These are phyloP conservation scores for Kodamaea suecica DNA, from an alignment of 1,139 yeast genomes.

Conservation along the genomic window DNA sequence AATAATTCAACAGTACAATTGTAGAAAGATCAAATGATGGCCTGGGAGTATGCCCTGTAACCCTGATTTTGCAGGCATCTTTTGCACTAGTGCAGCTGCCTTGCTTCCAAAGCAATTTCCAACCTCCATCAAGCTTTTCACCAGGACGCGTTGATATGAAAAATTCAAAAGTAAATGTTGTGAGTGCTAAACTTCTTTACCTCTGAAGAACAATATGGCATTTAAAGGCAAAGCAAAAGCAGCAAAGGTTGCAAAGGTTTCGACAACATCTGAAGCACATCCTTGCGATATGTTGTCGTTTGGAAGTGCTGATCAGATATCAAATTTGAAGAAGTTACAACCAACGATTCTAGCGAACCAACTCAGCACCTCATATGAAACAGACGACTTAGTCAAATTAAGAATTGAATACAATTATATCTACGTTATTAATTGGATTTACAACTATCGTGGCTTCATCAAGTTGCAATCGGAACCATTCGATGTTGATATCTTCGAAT, in stretches of 20 bases:
- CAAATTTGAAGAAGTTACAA: constrained; percentile 25
- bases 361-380: constrained; percentile 11
- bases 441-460: constrained; percentile 42
- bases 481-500: constrained; percentile 54
- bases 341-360: constrained; percentile 31
- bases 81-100: no score
- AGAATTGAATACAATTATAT: constrained; percentile 36
- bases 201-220: constrained; percentile 11
- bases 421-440: constrained; percentile 52
- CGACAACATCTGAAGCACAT: neutral
- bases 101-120: no score
- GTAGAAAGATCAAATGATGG: no score
- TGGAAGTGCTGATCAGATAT: constrained; percentile 28
- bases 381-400: constrained; percentile 16
- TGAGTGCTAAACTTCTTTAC: no score
- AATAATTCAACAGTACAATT: no score
- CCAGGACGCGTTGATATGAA: neutral
- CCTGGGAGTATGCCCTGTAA: no score
- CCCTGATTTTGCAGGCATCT: no score
- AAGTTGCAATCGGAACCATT: constrained; percentile 46
- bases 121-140: no score
- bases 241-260: constrained; percentile 6
- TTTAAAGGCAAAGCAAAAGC: constrained; percentile 16
- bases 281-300: constrained; percentile 15
- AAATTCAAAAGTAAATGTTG: neutral